A percentile compares a stretch with the other conserved stretches of the same genome.
These are phyloP conservation scores for Jackrogersella multiformis DNA, from an alignment of 495 filamentous ascomycete genomes.

Conservation along the genomic window DNA sequence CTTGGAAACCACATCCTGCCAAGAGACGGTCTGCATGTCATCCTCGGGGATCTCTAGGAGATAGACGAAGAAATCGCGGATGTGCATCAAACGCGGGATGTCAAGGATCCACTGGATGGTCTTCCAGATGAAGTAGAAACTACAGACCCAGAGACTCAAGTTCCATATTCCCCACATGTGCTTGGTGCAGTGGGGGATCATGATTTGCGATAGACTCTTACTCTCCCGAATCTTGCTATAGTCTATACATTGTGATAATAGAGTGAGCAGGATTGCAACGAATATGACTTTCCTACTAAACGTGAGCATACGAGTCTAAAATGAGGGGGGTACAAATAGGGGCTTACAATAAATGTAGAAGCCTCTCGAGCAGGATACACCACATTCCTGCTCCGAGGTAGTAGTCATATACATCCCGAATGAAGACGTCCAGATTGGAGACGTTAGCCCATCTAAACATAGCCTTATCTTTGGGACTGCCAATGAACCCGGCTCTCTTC, in stretches of 20 bases:
- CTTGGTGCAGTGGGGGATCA: constrained; percentile 82
- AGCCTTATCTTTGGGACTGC: constrained; percentile 80
- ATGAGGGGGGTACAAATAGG: neutral
- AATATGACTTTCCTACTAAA: constrained; percentile 68
- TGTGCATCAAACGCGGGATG: constrained; percentile 74
- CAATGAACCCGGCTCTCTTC: constrained; percentile 54
- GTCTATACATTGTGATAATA: constrained; percentile 87
- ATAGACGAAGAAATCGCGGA: constrained; percentile 90
- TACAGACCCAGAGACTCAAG: constrained; percentile 82
- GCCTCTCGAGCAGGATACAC: constrained; percentile 80
- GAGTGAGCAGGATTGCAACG: constrained; percentile 83
- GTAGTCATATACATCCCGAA: constrained; percentile 90
- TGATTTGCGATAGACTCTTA: constrained; percentile 76
- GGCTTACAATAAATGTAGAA: constrained; percentile 77
- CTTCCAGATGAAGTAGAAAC: constrained; percentile 87
- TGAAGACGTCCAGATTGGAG: constrained; percentile 88
- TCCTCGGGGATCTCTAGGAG: constrained; percentile 86
- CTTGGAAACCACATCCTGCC: constrained; percentile 91
- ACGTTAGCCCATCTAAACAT: constrained; percentile 98
- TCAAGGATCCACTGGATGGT: constrained; percentile 78
- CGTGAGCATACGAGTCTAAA: constrained; percentile 29
- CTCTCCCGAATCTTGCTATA: constrained; percentile 79
- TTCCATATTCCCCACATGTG: constrained; percentile 86
- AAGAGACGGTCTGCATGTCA: constrained; percentile 95
- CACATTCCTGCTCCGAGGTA: constrained; percentile 86